These are phyloP conservation scores for Solanum chacoense DNA, from an alignment of 305 asterid species.

Conservation along the genomic window DNA sequence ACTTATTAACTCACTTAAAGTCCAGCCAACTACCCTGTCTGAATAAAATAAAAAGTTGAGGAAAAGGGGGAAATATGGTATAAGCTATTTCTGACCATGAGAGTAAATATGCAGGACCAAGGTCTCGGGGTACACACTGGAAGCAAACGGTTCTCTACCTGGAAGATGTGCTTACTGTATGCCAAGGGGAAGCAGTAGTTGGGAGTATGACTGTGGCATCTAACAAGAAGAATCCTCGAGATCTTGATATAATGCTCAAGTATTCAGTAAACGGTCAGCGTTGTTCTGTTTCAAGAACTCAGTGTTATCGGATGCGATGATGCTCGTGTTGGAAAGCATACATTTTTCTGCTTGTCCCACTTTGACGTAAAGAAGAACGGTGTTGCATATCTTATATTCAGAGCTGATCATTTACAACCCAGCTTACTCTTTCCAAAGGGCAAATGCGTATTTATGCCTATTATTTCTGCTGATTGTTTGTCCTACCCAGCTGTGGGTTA, in stretches of 20 bases:
- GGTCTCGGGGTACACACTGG: slow-evolving; percentile 85
- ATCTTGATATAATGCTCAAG: slow-evolving; percentile 68
- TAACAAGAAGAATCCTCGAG: slow-evolving; percentile 87
- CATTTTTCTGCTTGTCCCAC: neutral
- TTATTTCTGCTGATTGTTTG: neutral
- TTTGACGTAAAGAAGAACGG: neutral
- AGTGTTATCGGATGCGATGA: slow-evolving; percentile 69
- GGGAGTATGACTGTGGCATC: slow-evolving; percentile 72
- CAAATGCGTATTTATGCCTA: neutral
- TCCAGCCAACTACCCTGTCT: neutral
- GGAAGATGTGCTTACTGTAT: slow-evolving; percentile 71
- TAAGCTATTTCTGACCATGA: neutral
- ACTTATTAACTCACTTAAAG: neutral
- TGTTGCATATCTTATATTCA: neutral
- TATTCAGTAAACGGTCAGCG: slow-evolving; percentile 64
- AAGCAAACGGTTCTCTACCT: slow-evolving; percentile 87
- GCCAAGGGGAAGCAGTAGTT: slow-evolving; percentile 63
- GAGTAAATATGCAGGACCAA: slow-evolving; percentile 49
- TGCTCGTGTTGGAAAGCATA: neutral
- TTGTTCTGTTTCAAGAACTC: slow-evolving; percentile 63
- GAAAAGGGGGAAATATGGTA: neutral
- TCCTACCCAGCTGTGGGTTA: neutral
- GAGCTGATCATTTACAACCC: neutral
- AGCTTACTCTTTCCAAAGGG: neutral
- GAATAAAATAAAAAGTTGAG: neutral